Conservation (phyloP, 331 rosid species). For the Dryas integrifolia region DNA sequence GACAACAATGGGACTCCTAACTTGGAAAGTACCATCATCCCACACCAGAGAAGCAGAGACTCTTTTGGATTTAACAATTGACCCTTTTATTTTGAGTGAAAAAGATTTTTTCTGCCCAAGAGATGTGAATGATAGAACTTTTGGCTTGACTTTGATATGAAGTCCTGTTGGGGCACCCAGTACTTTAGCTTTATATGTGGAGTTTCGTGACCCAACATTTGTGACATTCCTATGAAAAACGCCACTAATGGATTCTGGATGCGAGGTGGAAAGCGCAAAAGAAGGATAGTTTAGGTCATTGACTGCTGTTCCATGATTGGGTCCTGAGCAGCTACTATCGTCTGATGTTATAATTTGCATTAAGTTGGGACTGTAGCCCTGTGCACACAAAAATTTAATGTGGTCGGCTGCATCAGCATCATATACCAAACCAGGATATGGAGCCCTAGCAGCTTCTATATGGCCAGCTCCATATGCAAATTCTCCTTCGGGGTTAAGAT, state of each 20-base stretch:
- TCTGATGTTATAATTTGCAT: constrained; percentile 8
- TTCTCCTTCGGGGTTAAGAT: constrained; percentile 21
- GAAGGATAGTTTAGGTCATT: constrained; percentile 22
- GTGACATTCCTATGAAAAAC: constrained; percentile 18
- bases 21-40: background rate
- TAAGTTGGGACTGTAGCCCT: constrained; percentile 21
- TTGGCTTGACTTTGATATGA: constrained; percentile 8
- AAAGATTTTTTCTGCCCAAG: constrained; percentile 13
- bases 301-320: background rate
- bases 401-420: constrained; percentile 15
- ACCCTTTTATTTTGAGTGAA: constrained; percentile 3
- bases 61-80: background rate
- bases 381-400: constrained; percentile 21
- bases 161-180: background rate
- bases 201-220: constrained; percentile 23
- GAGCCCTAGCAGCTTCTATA: constrained; percentile 19
- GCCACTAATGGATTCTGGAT: background rate
- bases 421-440: constrained; percentile 28
- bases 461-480: constrained; percentile 40
- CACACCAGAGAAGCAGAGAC: constrained; percentile 14
- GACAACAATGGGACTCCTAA: no score
- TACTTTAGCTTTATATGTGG: constrained; percentile 8
- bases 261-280: constrained; percentile 4
- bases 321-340: constrained; percentile 4
- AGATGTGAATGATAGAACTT: constrained; percentile 8